Evolutionary conservation across 1,284 basidiomycete species (phyloP), one percentile per base, ranked within the genome.

Genomic region (Ceratobasidium sp.): DNA sequence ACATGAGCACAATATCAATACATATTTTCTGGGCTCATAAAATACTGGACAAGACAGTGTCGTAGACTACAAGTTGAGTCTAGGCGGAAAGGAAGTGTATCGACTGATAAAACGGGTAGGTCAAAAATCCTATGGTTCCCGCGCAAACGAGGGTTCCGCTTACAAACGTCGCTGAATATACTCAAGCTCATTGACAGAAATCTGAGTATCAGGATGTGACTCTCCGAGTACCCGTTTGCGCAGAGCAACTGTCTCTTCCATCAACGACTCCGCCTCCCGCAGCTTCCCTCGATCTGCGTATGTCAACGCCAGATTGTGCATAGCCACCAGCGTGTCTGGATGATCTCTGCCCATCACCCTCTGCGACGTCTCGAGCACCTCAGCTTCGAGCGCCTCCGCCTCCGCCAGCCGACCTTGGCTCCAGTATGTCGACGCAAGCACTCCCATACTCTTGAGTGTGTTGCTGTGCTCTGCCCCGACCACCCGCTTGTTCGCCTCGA

Each of bases 351-450:
- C 59, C n/a, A 44, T 17, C 22, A 44, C 9, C 15, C 22, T 33
- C 6, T 36, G 22, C 9, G 33, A 17, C 6, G 24, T 2, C 22
- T 29, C 11, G 17, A 67, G 31, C 19, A 67, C 17, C 17, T 53
- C n/a, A 11, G 5, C n/a, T 19, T 53, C 31, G 24, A 67, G 33
- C 24, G 24, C 64, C 11, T 48, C 64, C 31, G 64, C 64, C 33
- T 67, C 64, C 2, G 47, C 15, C 3, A 33, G 24, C 41, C 31
- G 48, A 15, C 53, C 66, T 5, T 57, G 51, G 15, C 8, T 17
- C 69, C 0, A 72, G 17, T 57, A 11, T 41, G 29, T 31, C 2
- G n/a, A n/a, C 24, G 1, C 6, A 4, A 57, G 56, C 3, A 29
- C 22, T 22, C 8, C 5, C 1, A 19, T n/a, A 47, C 36, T 33